phyloP scores from a whole-genome alignment of 345 rosid genomes.

The Limnanthes douglasii region DNA sequence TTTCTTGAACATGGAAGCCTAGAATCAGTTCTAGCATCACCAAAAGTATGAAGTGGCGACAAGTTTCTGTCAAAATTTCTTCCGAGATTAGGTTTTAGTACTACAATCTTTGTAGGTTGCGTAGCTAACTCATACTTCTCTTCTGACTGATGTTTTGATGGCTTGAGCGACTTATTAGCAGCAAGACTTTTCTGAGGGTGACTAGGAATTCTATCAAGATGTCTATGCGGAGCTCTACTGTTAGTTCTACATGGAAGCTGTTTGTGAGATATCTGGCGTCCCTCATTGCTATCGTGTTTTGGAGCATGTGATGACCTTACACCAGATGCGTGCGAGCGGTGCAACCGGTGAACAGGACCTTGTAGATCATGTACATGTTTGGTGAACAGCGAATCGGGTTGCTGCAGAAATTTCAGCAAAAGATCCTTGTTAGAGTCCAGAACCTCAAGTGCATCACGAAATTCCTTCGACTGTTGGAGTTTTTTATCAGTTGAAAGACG shows the following conservation, averaged over 20 bases:
- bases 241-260: slow-evolving; percentile 18
- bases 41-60: slow-evolving; percentile 37
- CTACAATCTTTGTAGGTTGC: slow-evolving; percentile 71
- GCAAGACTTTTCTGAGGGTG: slow-evolving; percentile 19
- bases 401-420: slow-evolving; percentile 67
- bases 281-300: slow-evolving; percentile 12
- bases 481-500: slow-evolving; percentile 60
- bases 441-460: slow-evolving; percentile 62
- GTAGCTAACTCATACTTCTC: slow-evolving; percentile 19
- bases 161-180: slow-evolving; percentile 18
- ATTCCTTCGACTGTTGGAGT: slow-evolving; percentile 63
- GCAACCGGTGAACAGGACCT: slow-evolving; percentile 23
- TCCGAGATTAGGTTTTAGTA: slow-evolving; percentile 75
- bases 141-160: slow-evolving; percentile 23
- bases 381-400: slow-evolving; percentile 71
- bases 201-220: slow-evolving; percentile 13
- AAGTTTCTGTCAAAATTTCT: slow-evolving; percentile 22
- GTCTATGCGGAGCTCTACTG: slow-evolving; percentile 17
- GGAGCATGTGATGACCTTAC: slow-evolving; percentile 22
- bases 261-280: slow-evolving; percentile 20
- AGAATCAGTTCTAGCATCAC: slow-evolving; percentile 29
- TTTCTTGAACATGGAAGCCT: slow-evolving; percentile 22
- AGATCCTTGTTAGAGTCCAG: slow-evolving; percentile 74
- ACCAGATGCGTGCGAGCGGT: slow-evolving; percentile 22
- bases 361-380: slow-evolving; percentile 70